A percentile compares a stretch with the other conserved stretches of the same genome.
Evolutionary conservation across 2,329 filamentous ascomycete species (phyloP).

Genomic region (Epichloe gansuensis): DNA sequence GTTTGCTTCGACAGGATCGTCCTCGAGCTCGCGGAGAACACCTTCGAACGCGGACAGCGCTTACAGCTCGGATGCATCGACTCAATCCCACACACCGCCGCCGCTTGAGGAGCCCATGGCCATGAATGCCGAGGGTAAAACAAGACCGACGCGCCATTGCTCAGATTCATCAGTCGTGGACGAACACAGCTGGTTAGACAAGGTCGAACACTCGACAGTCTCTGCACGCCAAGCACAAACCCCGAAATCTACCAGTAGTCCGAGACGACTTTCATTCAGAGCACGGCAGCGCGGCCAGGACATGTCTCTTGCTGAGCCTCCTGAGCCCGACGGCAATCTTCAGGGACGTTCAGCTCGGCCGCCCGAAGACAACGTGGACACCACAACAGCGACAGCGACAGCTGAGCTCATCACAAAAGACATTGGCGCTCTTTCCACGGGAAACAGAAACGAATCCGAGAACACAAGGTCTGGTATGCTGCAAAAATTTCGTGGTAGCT

Average conservation of each 20-base stretch:
- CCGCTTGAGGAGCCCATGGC: slow-evolving; percentile 15
- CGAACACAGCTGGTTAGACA: slow-evolving; percentile 11
- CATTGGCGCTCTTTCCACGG: not conserved
- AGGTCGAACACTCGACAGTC: not conserved
- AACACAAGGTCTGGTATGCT: slow-evolving; percentile 8
- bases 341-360: not conserved
- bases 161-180: not conserved
- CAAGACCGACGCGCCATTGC: not conserved
- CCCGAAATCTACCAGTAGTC: not conserved
- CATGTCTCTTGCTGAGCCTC: not conserved
- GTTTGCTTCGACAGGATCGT: slow-evolving; percentile 32
- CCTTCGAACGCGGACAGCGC: slow-evolving; percentile 48
- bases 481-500: not conserved
- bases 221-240: not conserved
- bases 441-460: not conserved
- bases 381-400: not conserved
- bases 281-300: not conserved
- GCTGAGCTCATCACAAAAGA: not conserved
- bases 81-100: slow-evolving; percentile 35
- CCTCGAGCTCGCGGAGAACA: slow-evolving; percentile 28
- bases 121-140: not conserved
- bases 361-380: not conserved
- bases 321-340: not conserved
- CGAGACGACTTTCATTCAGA: not conserved
- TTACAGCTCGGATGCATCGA: slow-evolving; percentile 47